phyloP scores from a whole-genome alignment of 768 basidiomycete species.

The Kwoniella sp. region DNA sequence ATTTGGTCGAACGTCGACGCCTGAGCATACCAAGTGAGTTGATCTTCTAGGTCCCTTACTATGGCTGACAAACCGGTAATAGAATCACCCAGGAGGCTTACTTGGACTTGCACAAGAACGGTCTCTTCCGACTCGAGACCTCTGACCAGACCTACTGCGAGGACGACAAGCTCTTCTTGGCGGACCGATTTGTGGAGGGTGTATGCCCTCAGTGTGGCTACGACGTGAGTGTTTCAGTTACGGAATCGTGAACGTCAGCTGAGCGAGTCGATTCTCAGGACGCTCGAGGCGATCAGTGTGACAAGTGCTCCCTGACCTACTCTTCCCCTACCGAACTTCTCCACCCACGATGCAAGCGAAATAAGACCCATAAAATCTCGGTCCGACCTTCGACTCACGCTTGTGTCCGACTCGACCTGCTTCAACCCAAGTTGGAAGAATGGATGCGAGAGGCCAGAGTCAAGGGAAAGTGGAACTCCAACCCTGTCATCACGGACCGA shows the following conservation, averaged over 20 bases:
- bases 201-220: conserved; percentile 89
- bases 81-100: conserved; percentile 88
- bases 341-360: conserved; percentile 86
- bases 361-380: conserved; percentile 71
- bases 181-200: conserved; percentile 97
- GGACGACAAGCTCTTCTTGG: conserved; percentile 86
- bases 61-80: conserved; percentile 38
- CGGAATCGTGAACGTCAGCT: background rate
- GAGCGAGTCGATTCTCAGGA: conserved; percentile 56
- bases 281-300: conserved; percentile 97
- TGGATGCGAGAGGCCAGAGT: conserved; percentile 79
- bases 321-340: conserved; percentile 83
- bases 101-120: conserved; percentile 72
- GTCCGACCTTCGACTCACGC: conserved; percentile 79
- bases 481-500: conserved; percentile 81
- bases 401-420: conserved; percentile 77
- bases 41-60: background rate
- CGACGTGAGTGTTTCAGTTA: conserved; percentile 56
- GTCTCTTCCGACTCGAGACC: conserved; percentile 70
- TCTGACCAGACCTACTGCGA: conserved; percentile 95
- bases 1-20: conserved; percentile 91
- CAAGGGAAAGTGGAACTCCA: conserved; percentile 85
- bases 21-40: conserved; percentile 75
- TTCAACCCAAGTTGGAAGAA: conserved; percentile 76
- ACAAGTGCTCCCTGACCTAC: conserved; percentile 83